These are phyloP conservation scores for Albifimbria verrucaria DNA, from an alignment of 2,329 filamentous ascomycete genomes.

Conservation along the genomic window DNA sequence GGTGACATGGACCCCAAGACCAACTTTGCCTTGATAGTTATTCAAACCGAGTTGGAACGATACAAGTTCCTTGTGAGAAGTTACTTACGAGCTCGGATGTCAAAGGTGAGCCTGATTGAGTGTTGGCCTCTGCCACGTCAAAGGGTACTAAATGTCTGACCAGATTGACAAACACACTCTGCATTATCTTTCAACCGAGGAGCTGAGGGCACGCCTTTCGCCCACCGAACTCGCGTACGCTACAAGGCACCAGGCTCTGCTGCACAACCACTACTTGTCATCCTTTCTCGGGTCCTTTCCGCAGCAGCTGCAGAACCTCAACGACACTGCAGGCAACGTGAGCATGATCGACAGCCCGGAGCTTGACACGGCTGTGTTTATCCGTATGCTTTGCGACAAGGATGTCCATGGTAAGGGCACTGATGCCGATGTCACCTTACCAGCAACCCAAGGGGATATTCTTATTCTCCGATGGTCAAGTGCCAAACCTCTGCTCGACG, in stretches of 20 bases:
- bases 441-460: constrained; percentile 59
- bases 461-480: constrained; percentile 73
- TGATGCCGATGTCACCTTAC: constrained; percentile 58
- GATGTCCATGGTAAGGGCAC: constrained; percentile 59
- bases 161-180: constrained; percentile 76
- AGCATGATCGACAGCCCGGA: constrained; percentile 93
- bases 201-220: constrained; percentile 63
- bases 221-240: constrained; percentile 77
- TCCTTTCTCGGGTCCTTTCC: constrained; percentile 87
- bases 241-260: constrained; percentile 76
- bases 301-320: constrained; percentile 72
- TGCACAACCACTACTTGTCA: constrained; percentile 79
- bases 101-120: constrained; percentile 59
- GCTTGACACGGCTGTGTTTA: constrained; percentile 78
- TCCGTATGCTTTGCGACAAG: constrained; percentile 63
- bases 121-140: not conserved
- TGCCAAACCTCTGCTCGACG: constrained; percentile 57
- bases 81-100: constrained; percentile 77
- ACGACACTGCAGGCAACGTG: constrained; percentile 85
- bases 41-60: constrained; percentile 93
- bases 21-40: constrained; percentile 89
- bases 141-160: not conserved
- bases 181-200: constrained; percentile 62
- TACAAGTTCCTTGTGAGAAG: constrained; percentile 89
- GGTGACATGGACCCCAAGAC: constrained; percentile 84